Base-by-base conservation (phyloP, 2,329 filamentous ascomycete genomes). In the Ophiognomonia clavigignenti-juglandacearum region DNA sequence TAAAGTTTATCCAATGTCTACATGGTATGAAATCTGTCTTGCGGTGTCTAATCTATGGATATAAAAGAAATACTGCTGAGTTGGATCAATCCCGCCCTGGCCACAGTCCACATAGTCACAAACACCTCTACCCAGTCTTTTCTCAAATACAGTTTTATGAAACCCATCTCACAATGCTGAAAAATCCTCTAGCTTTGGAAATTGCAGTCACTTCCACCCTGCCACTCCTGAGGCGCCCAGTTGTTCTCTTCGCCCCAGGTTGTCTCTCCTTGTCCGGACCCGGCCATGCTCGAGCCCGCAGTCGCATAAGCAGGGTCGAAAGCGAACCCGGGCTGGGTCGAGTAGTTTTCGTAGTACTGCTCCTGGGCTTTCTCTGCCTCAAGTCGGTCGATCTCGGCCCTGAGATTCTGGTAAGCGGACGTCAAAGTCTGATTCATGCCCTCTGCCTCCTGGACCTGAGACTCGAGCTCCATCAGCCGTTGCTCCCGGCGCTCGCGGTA, bases 401-500 rank as follows among this genome's bases (percentile, higher is more conserved):
- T 38, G 2, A 51, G 42, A 19, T 49, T 46, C 38, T 48, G 45
- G 23, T 51, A 51, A 23, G 49, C 49, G n/a, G 49, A n/a, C n/a
- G 45, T 43, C 32, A 51, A 46, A 16, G 45, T 51, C 32, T 51
- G 45, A 42, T 51, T 51, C 31, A 51, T 35, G 32, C 32, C 29
- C 39, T 51, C 49, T 1, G 49, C 49, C 23, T 51, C 45, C 23
- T 49, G 49, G 9, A 51, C 49, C 19, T 51, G 49, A 8, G 18
- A 23, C 29, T 51, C 49, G 16, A 51, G 49, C 18, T 51, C 49
- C 16, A 35, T 23, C 23, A 51, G 46, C 20, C 49, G 31, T 13
- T 43, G 39, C 29, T 51, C 49, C 4, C 49, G 34, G 5, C 49
- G 49, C 46, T 51, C 49, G 7, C 49, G 34, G 23, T 51, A 51